These are phyloP conservation scores for Pythium brassicae DNA, from an alignment of 352 stramenopile species.

Conservation along the genomic window DNA sequence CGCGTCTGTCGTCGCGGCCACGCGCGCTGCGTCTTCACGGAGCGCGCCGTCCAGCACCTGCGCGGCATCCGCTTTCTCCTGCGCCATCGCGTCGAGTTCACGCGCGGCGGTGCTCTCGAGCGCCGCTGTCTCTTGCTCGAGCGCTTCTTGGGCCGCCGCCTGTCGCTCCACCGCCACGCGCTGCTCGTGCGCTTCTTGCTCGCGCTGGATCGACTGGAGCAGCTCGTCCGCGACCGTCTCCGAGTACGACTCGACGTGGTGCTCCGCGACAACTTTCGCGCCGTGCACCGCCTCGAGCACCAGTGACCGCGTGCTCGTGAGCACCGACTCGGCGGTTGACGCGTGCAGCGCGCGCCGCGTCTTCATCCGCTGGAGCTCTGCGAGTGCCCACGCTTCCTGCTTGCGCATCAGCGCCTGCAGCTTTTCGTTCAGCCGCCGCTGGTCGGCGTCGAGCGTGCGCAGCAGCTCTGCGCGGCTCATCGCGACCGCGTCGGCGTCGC, in stretches of 20 bases:
- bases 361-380: slow-evolving; percentile 46
- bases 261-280: slow-evolving; percentile 29
- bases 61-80: slow-evolving; percentile 4
- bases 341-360: slow-evolving; percentile 29
- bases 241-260: slow-evolving; percentile 34
- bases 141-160: slow-evolving; percentile 5
- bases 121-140: slow-evolving; percentile 13
- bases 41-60: slow-evolving; percentile 11
- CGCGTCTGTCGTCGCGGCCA: slow-evolving; percentile 13
- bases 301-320: slow-evolving; percentile 32
- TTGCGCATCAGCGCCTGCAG: slow-evolving; percentile 25
- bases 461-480: slow-evolving; percentile 9
- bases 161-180: slow-evolving; percentile 20
- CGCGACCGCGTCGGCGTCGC: slow-evolving; percentile 1
- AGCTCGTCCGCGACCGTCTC: slow-evolving; percentile 33
- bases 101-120: neutral
- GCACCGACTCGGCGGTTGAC: slow-evolving; percentile 27
- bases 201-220: slow-evolving; percentile 27
- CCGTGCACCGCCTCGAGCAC: slow-evolving; percentile 18
- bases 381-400: slow-evolving; percentile 35
- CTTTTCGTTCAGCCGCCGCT: slow-evolving; percentile 15
- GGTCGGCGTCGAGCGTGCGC: slow-evolving; percentile 13
- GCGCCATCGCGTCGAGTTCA: slow-evolving; percentile 4
- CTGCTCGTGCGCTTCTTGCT: slow-evolving; percentile 31
- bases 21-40: slow-evolving; percentile 7